Evolutionary conservation across 2,329 filamentous ascomycete species (phyloP), one percentile per base, ranked within the genome.

Genomic region (Pyrenochaeta sp.): DNA sequence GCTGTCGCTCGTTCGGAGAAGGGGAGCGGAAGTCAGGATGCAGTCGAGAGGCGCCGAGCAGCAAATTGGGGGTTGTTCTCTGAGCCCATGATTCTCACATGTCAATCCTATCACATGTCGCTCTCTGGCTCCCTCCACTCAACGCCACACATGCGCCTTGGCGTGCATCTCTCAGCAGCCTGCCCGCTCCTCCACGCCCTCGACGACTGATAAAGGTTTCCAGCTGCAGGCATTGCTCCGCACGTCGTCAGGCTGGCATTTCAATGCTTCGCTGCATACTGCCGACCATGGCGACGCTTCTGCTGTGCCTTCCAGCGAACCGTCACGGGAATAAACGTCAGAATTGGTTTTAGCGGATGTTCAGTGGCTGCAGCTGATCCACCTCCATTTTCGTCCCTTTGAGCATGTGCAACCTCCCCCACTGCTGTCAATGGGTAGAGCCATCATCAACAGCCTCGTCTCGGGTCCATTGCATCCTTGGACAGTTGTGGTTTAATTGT

Each of bases 1-100:
- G 35, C 32, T 47, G 40, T 36, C 26, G 44, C 47, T 47, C 44
- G 19, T 34, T 35, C 15, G 40, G 39, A 15, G 29, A 27, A 18
- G 7, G 21, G 11, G 22, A 27, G 34, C n/a, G 32, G 49, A 39
- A 44, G 38, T 27, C 37, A 13, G 46, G 38, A 24, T 36, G 21
- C 39, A 43, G 35, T 28, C 34, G 41, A 23, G 36, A 24, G 32
- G 48, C 29, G 45, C 38, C 36, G 32, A 36, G 42, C 51, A 52
- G 48, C 53, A 57, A 53, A 58, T 55, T 52, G 49, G 43, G 46
- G 37, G 41, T 41, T 22, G 43, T 45, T 38, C 18, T 48, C 48
- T 47, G 42, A 44, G 43, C 51, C n/a, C 48, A 47, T 44, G 51
- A 49, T 49, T 56, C 49, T 60, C 56, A 60, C 56, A 58, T 60